Evolutionary conservation across 2,329 filamentous ascomycete genomes (phyloP).

Genomic region (Trichoderma brevicompactum): DNA sequence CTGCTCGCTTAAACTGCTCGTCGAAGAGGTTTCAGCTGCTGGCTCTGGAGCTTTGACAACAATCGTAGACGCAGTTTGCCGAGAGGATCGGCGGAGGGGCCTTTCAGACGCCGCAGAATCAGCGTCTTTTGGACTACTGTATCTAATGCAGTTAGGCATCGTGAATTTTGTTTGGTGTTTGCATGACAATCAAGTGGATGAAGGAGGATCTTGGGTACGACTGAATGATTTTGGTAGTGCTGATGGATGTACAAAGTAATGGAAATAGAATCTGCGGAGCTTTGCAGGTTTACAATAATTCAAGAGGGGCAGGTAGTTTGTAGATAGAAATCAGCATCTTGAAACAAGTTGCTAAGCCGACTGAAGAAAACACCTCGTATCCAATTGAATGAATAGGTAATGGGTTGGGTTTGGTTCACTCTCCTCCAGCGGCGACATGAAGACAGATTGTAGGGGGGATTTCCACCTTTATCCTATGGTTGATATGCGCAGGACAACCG

Average conservation of each 20-base stretch:
- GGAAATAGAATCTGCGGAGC: neutral
- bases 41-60: constrained; percentile 1
- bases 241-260: neutral
- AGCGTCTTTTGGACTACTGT: neutral
- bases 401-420: too few relatives aligned
- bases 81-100: constrained; percentile 26
- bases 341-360: neutral
- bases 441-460: neutral
- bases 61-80: neutral
- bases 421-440: too few relatives aligned
- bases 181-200: neutral
- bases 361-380: neutral
- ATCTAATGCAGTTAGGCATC: neutral
- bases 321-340: neutral
- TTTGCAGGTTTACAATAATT: neutral
- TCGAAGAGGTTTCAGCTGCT: constrained; percentile 12
- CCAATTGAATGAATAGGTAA: neutral
- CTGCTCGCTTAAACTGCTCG: constrained; percentile 32
- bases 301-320: neutral
- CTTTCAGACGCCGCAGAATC: neutral
- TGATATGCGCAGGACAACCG: too few relatives aligned
- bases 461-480: neutral
- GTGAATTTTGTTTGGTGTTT: neutral
- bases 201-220: neutral
- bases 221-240: neutral